Evolutionary conservation across 768 basidiomycete species (phyloP), one percentile per base, ranked within the genome.

Genomic region (Galerina sulciceps): DNA sequence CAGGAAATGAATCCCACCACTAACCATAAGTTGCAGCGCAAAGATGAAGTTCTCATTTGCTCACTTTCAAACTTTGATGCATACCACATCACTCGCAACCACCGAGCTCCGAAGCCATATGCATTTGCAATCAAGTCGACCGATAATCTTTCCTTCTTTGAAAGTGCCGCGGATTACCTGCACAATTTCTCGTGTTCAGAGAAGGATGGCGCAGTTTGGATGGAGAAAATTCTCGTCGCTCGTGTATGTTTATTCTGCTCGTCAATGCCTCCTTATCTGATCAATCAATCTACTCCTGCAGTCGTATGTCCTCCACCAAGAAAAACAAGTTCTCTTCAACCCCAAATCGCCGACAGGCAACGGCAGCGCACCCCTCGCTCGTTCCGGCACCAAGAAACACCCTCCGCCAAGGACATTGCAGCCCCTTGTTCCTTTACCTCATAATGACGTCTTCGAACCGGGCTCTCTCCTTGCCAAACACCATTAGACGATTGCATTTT

Each of bases 101-200:
- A 90, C 73, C 92, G 91, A 66, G 80, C 92, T 1, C 96, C 96
- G 0, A 95, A 94, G 69, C 79, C 86, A 0, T 96, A 87, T 62
- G 84, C 88, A 18, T 96, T 98, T 68, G 87, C 92, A 36, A 75
- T 96, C 67, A 96, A 96, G 73, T 93, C 93, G 3, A 90, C 91
- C 10, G 94, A 96, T 67, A 92, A 89, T 67, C 77, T 91, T 22
- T 85, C 90, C 1, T 81, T 90, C 67, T 98, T 98, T 66, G 95
- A 97, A 75, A 87, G 93, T 70, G 85, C 85, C 4, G 81, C 87
- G 31, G 95, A 99, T 67, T 98, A 96, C 74, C 71, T 94, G 55
- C 94, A 97, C 68, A 78, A 89, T 47, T 94, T 99, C 69, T 88
- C 88, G 26, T 91, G 91, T 62, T 83, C 86, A 42, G 84, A 87